Percentiles rank a stretch among this genome's conserved stretches.
These are phyloP conservation scores for Isatis tinctoria DNA, from an alignment of 345 rosid genomes.

Conservation along the genomic window DNA sequence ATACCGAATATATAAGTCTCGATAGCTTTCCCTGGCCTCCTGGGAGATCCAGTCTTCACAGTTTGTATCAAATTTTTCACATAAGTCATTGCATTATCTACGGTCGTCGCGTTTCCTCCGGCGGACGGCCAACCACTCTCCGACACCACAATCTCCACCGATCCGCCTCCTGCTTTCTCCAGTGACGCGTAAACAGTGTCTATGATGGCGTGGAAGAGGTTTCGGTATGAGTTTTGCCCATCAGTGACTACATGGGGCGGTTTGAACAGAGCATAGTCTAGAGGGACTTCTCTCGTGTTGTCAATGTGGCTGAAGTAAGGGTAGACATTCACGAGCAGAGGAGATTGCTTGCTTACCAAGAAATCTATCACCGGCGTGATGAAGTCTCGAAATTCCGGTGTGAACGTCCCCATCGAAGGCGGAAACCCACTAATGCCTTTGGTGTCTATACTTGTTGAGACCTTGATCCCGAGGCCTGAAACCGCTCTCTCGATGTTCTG, in stretches of 20 bases:
- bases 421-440: conserved; percentile 27
- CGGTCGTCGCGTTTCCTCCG: conserved; percentile 38
- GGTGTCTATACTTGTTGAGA: conserved; percentile 40
- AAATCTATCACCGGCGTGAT: conserved; percentile 37
- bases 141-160: conserved; percentile 48
- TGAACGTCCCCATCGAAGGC: conserved; percentile 41
- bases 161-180: conserved; percentile 48
- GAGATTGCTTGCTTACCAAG: conserved; percentile 31
- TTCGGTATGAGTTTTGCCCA: conserved; percentile 27
- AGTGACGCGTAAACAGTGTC: conserved; percentile 51
- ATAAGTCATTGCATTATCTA: conserved; percentile 51
- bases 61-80: conserved; percentile 50
- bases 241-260: conserved; percentile 29
- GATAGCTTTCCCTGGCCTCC: conserved; percentile 41
- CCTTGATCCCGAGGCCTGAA: conserved; percentile 37
- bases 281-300: conserved; percentile 17
- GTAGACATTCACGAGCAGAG: conserved; percentile 38
- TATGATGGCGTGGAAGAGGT: conserved; percentile 52
- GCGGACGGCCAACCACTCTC: conserved; percentile 67
- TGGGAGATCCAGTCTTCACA: conserved; percentile 39
- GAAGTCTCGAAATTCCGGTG: neutral
- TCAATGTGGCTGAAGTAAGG: conserved; percentile 34
- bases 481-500: conserved; percentile 32
- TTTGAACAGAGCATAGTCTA: conserved; percentile 46
- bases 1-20: conserved; percentile 65